phyloP scores from a whole-genome alignment of 768 basidiomycete genomes.

The Suillus decipiens region DNA sequence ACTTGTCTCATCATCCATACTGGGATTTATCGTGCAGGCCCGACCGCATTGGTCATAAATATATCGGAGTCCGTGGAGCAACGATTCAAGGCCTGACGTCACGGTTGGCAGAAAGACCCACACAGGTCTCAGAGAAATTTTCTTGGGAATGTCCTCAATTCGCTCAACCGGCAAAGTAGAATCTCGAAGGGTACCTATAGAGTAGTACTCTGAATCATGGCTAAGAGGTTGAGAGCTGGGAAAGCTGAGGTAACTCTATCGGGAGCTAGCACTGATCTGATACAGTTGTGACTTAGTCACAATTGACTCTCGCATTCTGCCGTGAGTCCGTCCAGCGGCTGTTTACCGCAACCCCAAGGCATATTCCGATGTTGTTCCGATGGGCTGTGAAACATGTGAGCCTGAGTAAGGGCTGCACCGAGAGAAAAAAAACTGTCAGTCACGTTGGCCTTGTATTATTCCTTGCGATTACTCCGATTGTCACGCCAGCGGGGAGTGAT shows the following conservation, averaged over 20 bases:
- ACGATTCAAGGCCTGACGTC: neutral
- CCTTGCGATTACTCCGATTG: neutral
- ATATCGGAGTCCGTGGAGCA: neutral
- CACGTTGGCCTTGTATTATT: neutral
- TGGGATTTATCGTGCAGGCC: neutral
- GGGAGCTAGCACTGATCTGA: neutral
- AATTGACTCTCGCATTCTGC: neutral
- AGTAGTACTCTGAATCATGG: no score
- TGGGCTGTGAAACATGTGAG: neutral
- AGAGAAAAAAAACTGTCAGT: neutral
- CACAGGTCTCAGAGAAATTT: neutral
- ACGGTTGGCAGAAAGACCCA: neutral
- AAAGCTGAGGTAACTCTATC: neutral
- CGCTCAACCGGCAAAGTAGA: neutral
- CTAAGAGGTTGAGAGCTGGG: neutral
- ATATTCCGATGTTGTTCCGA: neutral
- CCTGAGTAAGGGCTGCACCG: conserved; percentile 3
- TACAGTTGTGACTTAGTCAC: neutral
- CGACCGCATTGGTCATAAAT: neutral
- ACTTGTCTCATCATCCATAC: neutral
- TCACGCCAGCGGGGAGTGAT: neutral
- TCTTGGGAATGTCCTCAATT: neutral
- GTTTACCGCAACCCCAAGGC: neutral
- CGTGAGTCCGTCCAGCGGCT: neutral
- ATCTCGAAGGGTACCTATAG: neutral